These are phyloP conservation scores for Pythium aphanidermatum DNA, from an alignment of 352 stramenopile genomes.

Conservation along the genomic window DNA sequence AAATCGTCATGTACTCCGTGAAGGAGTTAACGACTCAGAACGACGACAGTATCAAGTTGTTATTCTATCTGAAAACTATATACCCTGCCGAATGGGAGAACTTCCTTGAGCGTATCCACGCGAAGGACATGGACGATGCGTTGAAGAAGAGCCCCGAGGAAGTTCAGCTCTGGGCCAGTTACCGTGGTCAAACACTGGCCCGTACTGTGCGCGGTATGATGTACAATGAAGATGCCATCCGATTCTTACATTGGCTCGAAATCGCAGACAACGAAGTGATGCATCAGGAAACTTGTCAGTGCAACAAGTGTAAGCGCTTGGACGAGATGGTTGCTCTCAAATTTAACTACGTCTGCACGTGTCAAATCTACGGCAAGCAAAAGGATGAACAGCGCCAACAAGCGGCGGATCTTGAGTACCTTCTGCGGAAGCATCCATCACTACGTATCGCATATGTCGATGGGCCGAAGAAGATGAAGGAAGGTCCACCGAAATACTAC, in stretches of 20 bases:
- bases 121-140: slow-evolving; percentile 79
- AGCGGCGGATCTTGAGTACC: slow-evolving; percentile 60
- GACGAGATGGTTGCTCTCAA: slow-evolving; percentile 83
- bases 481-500: slow-evolving; percentile 75
- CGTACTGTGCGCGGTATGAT: slow-evolving; percentile 83
- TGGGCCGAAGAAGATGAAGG: slow-evolving; percentile 81
- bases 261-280: slow-evolving; percentile 83
- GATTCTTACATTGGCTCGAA: slow-evolving; percentile 80
- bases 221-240: slow-evolving; percentile 81
- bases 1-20: slow-evolving; percentile 86
- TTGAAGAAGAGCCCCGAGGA: slow-evolving; percentile 77
- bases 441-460: slow-evolving; percentile 78
- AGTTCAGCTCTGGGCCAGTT: slow-evolving; percentile 77
- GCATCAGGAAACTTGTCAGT: slow-evolving; percentile 65
- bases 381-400: slow-evolving; percentile 80
- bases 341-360: slow-evolving; percentile 86
- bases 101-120: slow-evolving; percentile 62
- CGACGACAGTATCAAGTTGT: slow-evolving; percentile 91
- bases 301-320: slow-evolving; percentile 79
- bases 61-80: slow-evolving; percentile 93
- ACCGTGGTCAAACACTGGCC: slow-evolving; percentile 74
- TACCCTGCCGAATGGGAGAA: slow-evolving; percentile 84
- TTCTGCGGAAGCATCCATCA: slow-evolving; percentile 71
- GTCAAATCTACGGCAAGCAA: slow-evolving; percentile 82
- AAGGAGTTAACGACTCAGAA: slow-evolving; percentile 80